phyloP scores from a whole-genome alignment of 108 stramenopile genomes.

The Skeletonema potamos region DNA sequence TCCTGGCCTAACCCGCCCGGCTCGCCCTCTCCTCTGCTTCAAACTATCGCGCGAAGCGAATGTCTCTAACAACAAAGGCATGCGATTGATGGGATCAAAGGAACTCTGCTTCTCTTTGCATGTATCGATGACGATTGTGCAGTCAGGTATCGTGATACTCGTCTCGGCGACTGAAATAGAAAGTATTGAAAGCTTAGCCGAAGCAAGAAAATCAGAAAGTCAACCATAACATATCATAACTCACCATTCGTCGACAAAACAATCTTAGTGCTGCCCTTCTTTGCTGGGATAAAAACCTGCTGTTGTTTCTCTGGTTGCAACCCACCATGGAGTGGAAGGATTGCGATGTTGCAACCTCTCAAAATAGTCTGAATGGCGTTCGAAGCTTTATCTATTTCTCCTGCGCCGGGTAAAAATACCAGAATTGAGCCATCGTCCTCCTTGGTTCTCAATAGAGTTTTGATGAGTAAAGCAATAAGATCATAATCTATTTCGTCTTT shows the following conservation, averaged over 20 bases:
- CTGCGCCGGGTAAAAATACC: conserved; percentile 91
- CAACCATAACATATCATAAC: conserved; percentile 52
- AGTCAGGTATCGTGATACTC: conserved; percentile 94
- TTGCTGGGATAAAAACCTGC: conserved; percentile 74
- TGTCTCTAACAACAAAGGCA: conserved; percentile 80
- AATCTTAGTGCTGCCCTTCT: conserved; percentile 80
- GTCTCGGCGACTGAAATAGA: conserved; percentile 40
- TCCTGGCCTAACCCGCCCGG: conserved; percentile 81
- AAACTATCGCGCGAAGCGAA: conserved; percentile 80
- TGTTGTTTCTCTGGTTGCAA: conserved; percentile 89
- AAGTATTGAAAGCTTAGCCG: not conserved
- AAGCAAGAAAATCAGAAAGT: not conserved
- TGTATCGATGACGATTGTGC: conserved; percentile 84
- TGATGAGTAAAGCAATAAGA: conserved; percentile 61
- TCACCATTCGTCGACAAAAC: conserved; percentile 90
- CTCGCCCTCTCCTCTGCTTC: conserved; percentile 80
- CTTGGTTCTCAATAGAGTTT: conserved; percentile 48
- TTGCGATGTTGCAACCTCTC: conserved; percentile 24
- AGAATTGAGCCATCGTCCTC: conserved; percentile 81
- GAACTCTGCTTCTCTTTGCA: conserved; percentile 84
- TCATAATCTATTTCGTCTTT: conserved; percentile 72
- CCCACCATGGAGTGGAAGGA: conserved; percentile 92
- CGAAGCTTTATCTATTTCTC: conserved; percentile 82
- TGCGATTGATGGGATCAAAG: conserved; percentile 84
- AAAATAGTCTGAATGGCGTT: conserved; percentile 46